Conservation (phyloP, 2,329 filamentous ascomycete species). For the Hypocreales sp. region DNA sequence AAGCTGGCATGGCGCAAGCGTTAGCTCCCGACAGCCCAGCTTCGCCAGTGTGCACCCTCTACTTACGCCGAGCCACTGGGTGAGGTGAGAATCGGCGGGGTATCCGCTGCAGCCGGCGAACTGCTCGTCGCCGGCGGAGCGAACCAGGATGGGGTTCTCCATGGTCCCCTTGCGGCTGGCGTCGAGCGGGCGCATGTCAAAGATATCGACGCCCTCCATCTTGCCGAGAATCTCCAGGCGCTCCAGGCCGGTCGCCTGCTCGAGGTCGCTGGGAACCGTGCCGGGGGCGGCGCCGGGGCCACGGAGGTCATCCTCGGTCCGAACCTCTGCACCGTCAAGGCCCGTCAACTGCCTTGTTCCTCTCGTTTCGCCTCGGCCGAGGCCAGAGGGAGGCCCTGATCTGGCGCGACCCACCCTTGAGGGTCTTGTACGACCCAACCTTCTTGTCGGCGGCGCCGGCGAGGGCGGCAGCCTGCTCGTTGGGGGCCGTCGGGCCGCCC, state of each 20-base stretch:
- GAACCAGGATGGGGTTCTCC: slow-evolving; percentile 78
- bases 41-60: neutral
- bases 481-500: slow-evolving; percentile 15
- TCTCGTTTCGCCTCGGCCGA: no score
- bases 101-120: slow-evolving; percentile 90
- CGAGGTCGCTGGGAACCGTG: slow-evolving; percentile 81
- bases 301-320: slow-evolving; percentile 65
- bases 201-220: slow-evolving; percentile 96
- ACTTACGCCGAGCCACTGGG: slow-evolving; percentile 80
- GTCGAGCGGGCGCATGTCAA: slow-evolving; percentile 96
- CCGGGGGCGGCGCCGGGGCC: slow-evolving; percentile 69
- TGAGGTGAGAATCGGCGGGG: slow-evolving; percentile 82
- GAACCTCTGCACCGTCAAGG: slow-evolving; percentile 50
- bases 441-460: slow-evolving; percentile 26
- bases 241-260: slow-evolving; percentile 94
- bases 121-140: slow-evolving; percentile 89
- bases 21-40: slow-evolving; percentile 1
- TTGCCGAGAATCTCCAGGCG: slow-evolving; percentile 98
- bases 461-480: slow-evolving; percentile 19
- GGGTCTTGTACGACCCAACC: slow-evolving; percentile 27
- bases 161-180: slow-evolving; percentile 82
- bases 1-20: slow-evolving; percentile 35
- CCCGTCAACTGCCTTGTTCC: slow-evolving; percentile 10
- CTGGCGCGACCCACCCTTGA: slow-evolving; percentile 29
- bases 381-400: no score